These are phyloP conservation scores for Colletotrichum limetticola DNA, from an alignment of 2,329 filamentous ascomycete species.

Conservation along the genomic window DNA sequence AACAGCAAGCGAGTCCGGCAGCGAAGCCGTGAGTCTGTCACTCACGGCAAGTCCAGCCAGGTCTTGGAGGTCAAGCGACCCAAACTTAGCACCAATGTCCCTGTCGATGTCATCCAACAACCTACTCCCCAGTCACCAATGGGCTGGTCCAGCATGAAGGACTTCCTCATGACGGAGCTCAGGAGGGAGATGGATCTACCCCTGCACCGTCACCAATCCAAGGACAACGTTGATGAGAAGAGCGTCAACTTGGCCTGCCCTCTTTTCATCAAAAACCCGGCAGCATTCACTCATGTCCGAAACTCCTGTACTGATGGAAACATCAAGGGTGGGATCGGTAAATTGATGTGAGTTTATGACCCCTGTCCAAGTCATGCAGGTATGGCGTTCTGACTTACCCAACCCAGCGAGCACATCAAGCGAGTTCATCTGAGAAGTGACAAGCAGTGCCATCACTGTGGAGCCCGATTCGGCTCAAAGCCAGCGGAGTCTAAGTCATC, in stretches of 20 bases:
- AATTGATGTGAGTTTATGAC: slow-evolving; percentile 26
- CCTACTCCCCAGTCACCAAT: slow-evolving; percentile 16
- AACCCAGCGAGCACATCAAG: slow-evolving; percentile 28
- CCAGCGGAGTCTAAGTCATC: slow-evolving; percentile 31
- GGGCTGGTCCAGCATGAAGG: slow-evolving; percentile 28
- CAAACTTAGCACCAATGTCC: slow-evolving; percentile 22
- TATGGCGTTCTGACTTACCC: background rate
- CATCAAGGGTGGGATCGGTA: slow-evolving; percentile 33
- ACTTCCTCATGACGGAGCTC: slow-evolving; percentile 31
- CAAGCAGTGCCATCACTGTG: slow-evolving; percentile 33
- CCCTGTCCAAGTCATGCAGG: background rate
- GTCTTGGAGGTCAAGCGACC: slow-evolving; percentile 22
- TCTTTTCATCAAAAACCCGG: slow-evolving; percentile 30
- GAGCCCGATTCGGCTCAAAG: slow-evolving; percentile 27
- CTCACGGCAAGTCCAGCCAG: slow-evolving; percentile 12
- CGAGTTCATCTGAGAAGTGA: slow-evolving; percentile 32
- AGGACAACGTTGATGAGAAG: slow-evolving; percentile 29
- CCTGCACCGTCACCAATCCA: slow-evolving; percentile 7
- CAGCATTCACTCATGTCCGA: slow-evolving; percentile 27
- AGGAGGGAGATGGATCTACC: slow-evolving; percentile 30
- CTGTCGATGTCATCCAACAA: slow-evolving; percentile 27
- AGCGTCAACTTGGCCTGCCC: slow-evolving; percentile 32
- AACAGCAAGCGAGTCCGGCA: slow-evolving; percentile 31
- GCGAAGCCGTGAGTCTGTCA: slow-evolving; percentile 29
- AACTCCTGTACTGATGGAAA: slow-evolving; percentile 33